Conservation (phyloP, 257 asterid genomes). For the Nicotiana knightiana region DNA sequence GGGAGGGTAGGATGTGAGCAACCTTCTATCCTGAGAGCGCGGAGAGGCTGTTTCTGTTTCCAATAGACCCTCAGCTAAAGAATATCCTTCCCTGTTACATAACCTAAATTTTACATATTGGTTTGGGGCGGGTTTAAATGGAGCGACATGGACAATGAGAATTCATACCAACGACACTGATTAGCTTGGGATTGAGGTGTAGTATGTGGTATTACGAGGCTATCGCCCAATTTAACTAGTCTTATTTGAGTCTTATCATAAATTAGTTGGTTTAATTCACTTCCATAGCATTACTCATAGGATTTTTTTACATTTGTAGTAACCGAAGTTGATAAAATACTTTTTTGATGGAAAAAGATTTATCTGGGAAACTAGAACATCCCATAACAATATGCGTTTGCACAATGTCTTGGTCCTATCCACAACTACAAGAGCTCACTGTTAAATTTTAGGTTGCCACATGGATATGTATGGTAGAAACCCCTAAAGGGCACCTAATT, state of each 20-base stretch:
- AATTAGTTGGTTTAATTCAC: not conserved
- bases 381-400: not conserved
- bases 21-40: too few species aligned
- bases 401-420: not conserved
- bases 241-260: not conserved
- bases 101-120: too few species aligned
- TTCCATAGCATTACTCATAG: not conserved
- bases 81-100: too few species aligned
- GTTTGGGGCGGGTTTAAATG: not conserved
- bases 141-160: not conserved
- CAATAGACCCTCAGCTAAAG: too few species aligned
- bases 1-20: too few species aligned
- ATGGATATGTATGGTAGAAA: too few species aligned
- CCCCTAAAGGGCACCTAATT: too few species aligned
- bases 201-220: not conserved
- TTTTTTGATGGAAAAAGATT: not conserved
- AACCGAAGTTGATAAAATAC: not conserved
- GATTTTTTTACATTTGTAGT: not conserved
- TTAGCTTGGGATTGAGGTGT: not conserved
- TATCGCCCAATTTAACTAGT: not conserved
- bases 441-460: too few species aligned
- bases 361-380: not conserved
- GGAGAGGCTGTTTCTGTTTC: too few species aligned
- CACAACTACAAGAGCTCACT: not conserved
- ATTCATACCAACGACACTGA: not conserved